phyloP scores from a whole-genome alignment of 1,284 basidiomycete species.

The Leccinum variabile region DNA sequence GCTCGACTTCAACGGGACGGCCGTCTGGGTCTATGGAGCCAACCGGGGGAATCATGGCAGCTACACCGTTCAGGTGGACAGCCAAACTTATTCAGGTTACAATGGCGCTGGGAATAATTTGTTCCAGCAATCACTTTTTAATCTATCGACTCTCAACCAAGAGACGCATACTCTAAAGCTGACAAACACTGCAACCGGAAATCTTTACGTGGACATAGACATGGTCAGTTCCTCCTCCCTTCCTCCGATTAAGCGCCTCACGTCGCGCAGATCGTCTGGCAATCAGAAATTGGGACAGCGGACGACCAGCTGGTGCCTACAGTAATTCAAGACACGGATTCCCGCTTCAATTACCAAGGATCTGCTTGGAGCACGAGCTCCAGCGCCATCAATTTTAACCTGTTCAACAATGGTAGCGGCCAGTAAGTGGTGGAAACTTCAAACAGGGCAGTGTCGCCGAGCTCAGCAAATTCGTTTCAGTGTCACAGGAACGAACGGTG shows the following conservation, averaged over 20 bases:
- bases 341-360: constrained; percentile 32
- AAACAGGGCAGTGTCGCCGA: not conserved
- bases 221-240: constrained; percentile 22
- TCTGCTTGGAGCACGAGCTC: constrained; percentile 27
- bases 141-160: constrained; percentile 28
- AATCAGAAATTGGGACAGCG: constrained; percentile 31
- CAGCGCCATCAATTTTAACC: constrained; percentile 17
- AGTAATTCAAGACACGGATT: constrained; percentile 29
- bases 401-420: constrained; percentile 33
- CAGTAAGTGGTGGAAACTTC: constrained; percentile 30
- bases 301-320: constrained; percentile 20
- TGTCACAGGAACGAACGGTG: constrained; percentile 25
- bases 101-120: constrained; percentile 14
- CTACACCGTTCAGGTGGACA: constrained; percentile 37
- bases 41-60: constrained; percentile 34
- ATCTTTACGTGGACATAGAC: constrained; percentile 35
- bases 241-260: not conserved
- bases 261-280: constrained; percentile 28
- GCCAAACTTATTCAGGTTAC: constrained; percentile 10
- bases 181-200: constrained; percentile 30
- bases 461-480: constrained; percentile 17
- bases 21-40: constrained; percentile 38
- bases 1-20: constrained; percentile 40
- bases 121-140: constrained; percentile 35
- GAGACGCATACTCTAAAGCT: constrained; percentile 29